Evolutionary conservation across 768 basidiomycete species (phyloP).

Genomic region (Mycena olivaceomarginata): DNA sequence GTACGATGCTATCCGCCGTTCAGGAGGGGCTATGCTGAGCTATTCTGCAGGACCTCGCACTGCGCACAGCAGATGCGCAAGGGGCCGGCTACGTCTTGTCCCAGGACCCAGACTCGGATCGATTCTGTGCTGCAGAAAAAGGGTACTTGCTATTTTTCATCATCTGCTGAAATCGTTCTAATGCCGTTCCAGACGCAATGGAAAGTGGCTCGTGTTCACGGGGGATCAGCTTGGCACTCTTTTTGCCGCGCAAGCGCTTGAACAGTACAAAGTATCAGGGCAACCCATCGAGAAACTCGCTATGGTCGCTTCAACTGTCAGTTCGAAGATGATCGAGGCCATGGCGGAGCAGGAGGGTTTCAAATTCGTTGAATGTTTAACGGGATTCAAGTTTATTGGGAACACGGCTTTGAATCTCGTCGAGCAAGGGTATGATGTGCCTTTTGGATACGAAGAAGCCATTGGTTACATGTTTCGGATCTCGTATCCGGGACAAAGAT

Average conservation of each 20-base stretch:
- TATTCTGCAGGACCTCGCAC: slow-evolving; percentile 73
- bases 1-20: slow-evolving; percentile 49
- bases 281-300: slow-evolving; percentile 76
- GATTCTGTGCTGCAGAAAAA: slow-evolving; percentile 87
- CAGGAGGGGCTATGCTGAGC: slow-evolving; percentile 1
- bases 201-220: slow-evolving; percentile 83
- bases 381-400: slow-evolving; percentile 95
- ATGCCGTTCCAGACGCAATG: slow-evolving; percentile 62
- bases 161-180: slow-evolving; percentile 9
- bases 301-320: slow-evolving; percentile 93
- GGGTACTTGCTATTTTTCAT: slow-evolving; percentile 59
- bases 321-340: slow-evolving; percentile 90
- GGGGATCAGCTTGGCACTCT: slow-evolving; percentile 88
- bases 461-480: slow-evolving; percentile 94
- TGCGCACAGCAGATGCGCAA: slow-evolving; percentile 73
- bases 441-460: slow-evolving; percentile 94
- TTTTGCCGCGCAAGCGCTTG: slow-evolving; percentile 66
- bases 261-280: slow-evolving; percentile 63
- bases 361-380: slow-evolving; percentile 89
- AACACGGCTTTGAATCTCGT: slow-evolving; percentile 85
- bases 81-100: slow-evolving; percentile 83
- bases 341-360: slow-evolving; percentile 89
- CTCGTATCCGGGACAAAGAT: slow-evolving; percentile 89
- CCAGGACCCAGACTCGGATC: slow-evolving; percentile 93
- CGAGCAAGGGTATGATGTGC: slow-evolving; percentile 79